Percentiles rank a stretch among this genome's conserved stretches.
Conservation (phyloP, 2,329 filamentous ascomycete species). For the Talaromyces sp. region DNA sequence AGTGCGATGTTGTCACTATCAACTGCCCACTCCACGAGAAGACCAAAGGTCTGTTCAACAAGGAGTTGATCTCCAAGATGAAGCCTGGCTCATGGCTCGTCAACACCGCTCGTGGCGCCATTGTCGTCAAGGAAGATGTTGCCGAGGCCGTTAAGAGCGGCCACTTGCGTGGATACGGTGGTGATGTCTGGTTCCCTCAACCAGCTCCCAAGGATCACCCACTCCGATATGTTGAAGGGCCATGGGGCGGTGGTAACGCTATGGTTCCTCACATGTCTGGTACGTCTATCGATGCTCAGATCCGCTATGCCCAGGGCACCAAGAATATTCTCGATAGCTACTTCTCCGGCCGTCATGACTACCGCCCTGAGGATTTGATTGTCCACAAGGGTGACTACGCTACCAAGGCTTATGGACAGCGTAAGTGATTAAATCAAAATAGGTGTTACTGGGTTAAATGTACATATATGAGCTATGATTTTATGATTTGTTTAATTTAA, state of each 20-base stretch:
- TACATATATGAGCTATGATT: not conserved
- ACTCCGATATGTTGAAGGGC: constrained; percentile 87
- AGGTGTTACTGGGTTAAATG: not conserved
- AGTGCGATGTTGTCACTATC: constrained; percentile 98
- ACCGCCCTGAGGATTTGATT: constrained; percentile 85
- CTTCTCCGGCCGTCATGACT: constrained; percentile 81
- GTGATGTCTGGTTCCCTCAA: constrained; percentile 83
- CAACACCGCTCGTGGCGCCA: constrained; percentile 98
- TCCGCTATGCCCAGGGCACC: constrained; percentile 79
- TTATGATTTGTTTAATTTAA: not conserved
- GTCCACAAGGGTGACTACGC: constrained; percentile 86
- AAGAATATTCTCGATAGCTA: constrained; percentile 91
- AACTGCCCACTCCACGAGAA: constrained; percentile 99
- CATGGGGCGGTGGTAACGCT: constrained; percentile 94
- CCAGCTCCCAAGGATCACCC: constrained; percentile 89
- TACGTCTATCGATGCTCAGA: constrained; percentile 96
- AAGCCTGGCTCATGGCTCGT: constrained; percentile 96
- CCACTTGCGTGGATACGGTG: constrained; percentile 55
- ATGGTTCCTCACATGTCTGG: constrained; percentile 99
- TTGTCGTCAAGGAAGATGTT: constrained; percentile 98
- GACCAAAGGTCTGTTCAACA: constrained; percentile 95
- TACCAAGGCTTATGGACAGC: constrained; percentile 86
- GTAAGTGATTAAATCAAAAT: constrained; percentile 31
- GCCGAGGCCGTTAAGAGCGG: constrained; percentile 87
- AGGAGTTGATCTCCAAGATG: constrained; percentile 98